Evolutionary conservation across 371 early-diverging fungal genomes (phyloP).

Genomic region (Conidiobolus incongruus): DNA sequence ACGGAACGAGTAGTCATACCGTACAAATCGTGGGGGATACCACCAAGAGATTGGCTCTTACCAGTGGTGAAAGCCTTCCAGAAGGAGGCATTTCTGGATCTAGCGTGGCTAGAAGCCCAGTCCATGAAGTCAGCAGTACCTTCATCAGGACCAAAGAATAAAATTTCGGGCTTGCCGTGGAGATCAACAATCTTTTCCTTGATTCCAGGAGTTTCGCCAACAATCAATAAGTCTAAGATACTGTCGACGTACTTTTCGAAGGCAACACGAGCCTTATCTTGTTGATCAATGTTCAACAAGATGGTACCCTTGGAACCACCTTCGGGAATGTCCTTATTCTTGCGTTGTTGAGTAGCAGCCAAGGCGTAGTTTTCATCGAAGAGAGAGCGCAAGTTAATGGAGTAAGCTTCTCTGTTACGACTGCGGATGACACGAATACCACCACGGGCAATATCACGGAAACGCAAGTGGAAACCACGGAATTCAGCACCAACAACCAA

Average conservation of each 20-base stretch:
- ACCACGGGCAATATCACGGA: constrained; percentile 96
- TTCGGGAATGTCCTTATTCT: constrained; percentile 98
- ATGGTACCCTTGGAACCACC: constrained; percentile 98
- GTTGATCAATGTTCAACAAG: constrained; percentile 72
- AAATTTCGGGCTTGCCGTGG: constrained; percentile 76
- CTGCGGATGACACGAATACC: constrained; percentile 95
- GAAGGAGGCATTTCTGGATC: constrained; percentile 73
- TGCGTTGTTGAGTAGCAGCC: constrained; percentile 92
- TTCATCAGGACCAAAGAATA: constrained; percentile 97
- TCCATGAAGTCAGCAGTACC: constrained; percentile 98
- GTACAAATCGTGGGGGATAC: constrained; percentile 92
- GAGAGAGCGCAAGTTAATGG: constrained; percentile 83
- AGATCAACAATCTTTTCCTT: constrained; percentile 88
- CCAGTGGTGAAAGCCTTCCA: constrained; percentile 99
- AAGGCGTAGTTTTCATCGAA: constrained; percentile 96
- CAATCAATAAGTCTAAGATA: constrained; percentile 75
- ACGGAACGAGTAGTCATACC: constrained; percentile 98
- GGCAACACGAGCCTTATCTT: constrained; percentile 89
- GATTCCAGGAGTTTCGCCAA: constrained; percentile 82
- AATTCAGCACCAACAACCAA: constrained; percentile 91
- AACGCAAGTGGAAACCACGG: constrained; percentile 96
- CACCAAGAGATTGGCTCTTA: constrained; percentile 86
- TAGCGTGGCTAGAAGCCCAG: constrained; percentile 95
- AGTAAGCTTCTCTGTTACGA: constrained; percentile 87
- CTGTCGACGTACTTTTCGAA: constrained; percentile 97